A percentile compares a stretch with the other conserved stretches of the same genome.
Evolutionary conservation across 768 basidiomycete species (phyloP).

Genomic region (Suillus fuscotomentosus): DNA sequence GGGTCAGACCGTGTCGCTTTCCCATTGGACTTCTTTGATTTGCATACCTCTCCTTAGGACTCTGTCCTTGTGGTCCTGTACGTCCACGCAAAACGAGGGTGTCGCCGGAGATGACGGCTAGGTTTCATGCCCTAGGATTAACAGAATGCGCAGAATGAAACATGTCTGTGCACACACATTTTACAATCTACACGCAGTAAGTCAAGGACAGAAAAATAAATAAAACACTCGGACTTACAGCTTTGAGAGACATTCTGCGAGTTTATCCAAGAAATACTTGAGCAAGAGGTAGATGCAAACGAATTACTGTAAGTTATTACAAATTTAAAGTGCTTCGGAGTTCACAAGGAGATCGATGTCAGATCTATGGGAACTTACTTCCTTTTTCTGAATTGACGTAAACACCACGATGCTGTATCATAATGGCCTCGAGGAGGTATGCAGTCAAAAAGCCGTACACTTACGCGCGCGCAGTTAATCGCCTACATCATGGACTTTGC

Average conservation of each 20-base stretch:
- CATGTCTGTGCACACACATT: conserved; percentile 42
- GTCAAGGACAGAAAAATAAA: neutral
- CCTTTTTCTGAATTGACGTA: conserved; percentile 7
- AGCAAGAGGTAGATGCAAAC: conserved; percentile 7
- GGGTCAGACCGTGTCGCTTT: conserved; percentile 14
- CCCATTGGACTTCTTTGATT: conserved; percentile 1
- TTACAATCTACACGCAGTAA: conserved; percentile 46
- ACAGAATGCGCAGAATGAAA: conserved; percentile 9
- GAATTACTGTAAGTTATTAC: neutral
- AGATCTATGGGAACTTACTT: conserved; percentile 6
- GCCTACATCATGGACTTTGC: neutral
- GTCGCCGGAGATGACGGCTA: conserved; percentile 90
- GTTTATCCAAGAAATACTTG: conserved; percentile 4
- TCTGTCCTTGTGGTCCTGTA: conserved; percentile 78
- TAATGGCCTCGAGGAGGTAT: neutral
- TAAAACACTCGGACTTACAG: conserved; percentile 44
- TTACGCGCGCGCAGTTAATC: neutral
- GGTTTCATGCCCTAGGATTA: conserved; percentile 23
- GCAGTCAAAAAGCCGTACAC: conserved; percentile 1
- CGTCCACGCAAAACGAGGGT: conserved; percentile 81
- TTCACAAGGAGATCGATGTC: neutral
- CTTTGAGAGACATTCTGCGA: conserved; percentile 69
- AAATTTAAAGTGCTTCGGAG: neutral
- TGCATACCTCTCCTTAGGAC: conserved; percentile 82
- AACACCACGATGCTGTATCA: neutral